Percentiles rank a stretch among this genome's conserved stretches.
Evolutionary conservation across 805 yeast species (phyloP).

Genomic region (Candida xyloterini): DNA sequence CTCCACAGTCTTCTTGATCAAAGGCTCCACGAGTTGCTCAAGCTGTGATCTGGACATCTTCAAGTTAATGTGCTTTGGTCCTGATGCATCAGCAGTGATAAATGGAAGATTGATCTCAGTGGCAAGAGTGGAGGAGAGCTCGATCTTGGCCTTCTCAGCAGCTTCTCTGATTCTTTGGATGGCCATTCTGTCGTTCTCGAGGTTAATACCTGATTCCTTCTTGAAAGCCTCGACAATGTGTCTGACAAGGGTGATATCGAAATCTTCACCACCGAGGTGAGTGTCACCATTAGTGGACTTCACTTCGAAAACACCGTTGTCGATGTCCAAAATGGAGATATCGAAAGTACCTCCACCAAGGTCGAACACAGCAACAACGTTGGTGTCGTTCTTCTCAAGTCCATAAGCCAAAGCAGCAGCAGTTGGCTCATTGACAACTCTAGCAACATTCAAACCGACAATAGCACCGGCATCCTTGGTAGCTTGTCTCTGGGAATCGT

Average conservation of each 20-base stretch:
- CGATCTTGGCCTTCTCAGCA: constrained; percentile 75
- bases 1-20: constrained; percentile 64
- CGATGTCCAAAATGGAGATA: constrained; percentile 93
- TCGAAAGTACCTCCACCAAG: constrained; percentile 99
- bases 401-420: constrained; percentile 96
- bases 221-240: constrained; percentile 59
- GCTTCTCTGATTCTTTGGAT: constrained; percentile 79
- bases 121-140: constrained; percentile 59
- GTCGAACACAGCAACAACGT: constrained; percentile 87
- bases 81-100: constrained; percentile 46
- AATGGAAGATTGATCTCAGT: constrained; percentile 71
- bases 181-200: constrained; percentile 50
- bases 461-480: constrained; percentile 97
- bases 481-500: constrained; percentile 90
- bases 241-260: constrained; percentile 84
- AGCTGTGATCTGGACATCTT: constrained; percentile 63
- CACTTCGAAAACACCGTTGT: constrained; percentile 97
- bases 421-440: constrained; percentile 89
- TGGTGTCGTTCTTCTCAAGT: constrained; percentile 65
- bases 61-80: constrained; percentile 57
- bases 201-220: constrained; percentile 51
- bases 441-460: constrained; percentile 86
- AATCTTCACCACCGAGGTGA: constrained; percentile 91
- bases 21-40: constrained; percentile 61
- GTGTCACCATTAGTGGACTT: constrained; percentile 97